Base-by-base conservation (phyloP, 2,329 filamentous ascomycete genomes). In the Grosmannia huntii region DNA sequence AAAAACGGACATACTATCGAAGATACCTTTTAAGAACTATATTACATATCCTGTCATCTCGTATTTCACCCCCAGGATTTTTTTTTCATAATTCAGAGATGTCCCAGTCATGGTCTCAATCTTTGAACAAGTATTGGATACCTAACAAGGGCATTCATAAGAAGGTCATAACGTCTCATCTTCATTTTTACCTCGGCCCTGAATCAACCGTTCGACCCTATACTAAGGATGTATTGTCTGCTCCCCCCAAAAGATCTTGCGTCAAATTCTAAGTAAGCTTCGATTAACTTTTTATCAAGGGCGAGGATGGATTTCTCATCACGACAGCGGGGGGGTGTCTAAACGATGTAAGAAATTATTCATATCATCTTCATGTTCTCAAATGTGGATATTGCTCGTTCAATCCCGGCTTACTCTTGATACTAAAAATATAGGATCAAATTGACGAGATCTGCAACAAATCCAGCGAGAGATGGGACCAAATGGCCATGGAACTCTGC, bases 371-470 rank as follows among this genome's bases (percentile, higher is more conserved):
- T 16, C 36, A 16, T 14, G 16, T 36, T 28, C 2, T 31, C 23
- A 51, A 33, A 25, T 36, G 31, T 10, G 31, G 31, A 5, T 33
- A 10, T 33, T 33, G 9, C 31, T 33, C 31, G 31, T 33, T n/a
- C 23, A 25, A 14, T 52, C 33, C 9, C 25, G 11, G 27, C 41
- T 52, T 7, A 33, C 7, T 11, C 25, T 51, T 25, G 21, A 3
- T n/a, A 14, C 49, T 52, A 23, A 21, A 16, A 12, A 49, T 28
- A 46, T 16, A 83, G 80, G 80, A 82, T 69, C 80, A 83, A 73
- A 83, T 83, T 62, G 79, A 83, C 65, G 80, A 83, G 64, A 81
- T 83, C 58, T 83, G 80, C 67, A 68, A 73, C 61, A 82, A 82
- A 67, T 82, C 80, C 41, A 79, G 74, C 61, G 77, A 81, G 57